Conservation (phyloP, 1,139 yeast species). For the Suhomyces chickasaworum region DNA sequence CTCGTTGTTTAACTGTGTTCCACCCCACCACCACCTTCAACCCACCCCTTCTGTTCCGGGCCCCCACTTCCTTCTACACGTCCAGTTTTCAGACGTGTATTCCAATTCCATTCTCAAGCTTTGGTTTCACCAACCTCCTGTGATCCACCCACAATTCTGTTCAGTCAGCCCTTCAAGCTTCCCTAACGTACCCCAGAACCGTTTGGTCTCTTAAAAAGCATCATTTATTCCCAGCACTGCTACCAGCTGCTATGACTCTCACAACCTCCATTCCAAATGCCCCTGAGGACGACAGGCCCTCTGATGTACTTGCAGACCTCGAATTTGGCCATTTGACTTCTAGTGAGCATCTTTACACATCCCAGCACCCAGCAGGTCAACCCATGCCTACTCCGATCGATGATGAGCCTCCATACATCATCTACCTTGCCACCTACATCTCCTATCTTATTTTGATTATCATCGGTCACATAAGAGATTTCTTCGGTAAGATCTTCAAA, state of each 20-base stretch:
- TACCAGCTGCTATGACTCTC: slow-evolving; percentile 6
- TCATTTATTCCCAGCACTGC: background rate
- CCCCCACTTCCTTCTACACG: background rate
- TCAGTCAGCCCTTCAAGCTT: background rate
- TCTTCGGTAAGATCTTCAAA: slow-evolving; percentile 73
- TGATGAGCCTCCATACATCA: slow-evolving; percentile 86
- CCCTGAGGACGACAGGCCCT: slow-evolving; percentile 47
- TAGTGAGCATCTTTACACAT: slow-evolving; percentile 55
- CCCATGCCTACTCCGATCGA: slow-evolving; percentile 60
- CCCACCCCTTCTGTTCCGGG: background rate
- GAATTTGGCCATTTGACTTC: slow-evolving; percentile 68
- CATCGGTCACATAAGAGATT: slow-evolving; percentile 89
- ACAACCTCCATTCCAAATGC: slow-evolving; percentile 47
- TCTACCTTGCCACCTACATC: slow-evolving; percentile 78
- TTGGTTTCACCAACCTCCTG: background rate
- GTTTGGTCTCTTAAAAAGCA: background rate
- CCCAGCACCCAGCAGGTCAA: slow-evolving; percentile 54
- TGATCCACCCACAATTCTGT: background rate
- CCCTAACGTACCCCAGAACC: background rate
- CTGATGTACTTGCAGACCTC: slow-evolving; percentile 56
- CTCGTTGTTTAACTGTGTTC: background rate
- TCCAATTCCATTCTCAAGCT: background rate
- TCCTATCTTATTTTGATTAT: slow-evolving; percentile 81
- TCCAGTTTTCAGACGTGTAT: slow-evolving; percentile 4
- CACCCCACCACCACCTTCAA: background rate